Conservation (phyloP, 2,329 filamentous ascomycete genomes). For the Colletotrichum euphorbiae region DNA sequence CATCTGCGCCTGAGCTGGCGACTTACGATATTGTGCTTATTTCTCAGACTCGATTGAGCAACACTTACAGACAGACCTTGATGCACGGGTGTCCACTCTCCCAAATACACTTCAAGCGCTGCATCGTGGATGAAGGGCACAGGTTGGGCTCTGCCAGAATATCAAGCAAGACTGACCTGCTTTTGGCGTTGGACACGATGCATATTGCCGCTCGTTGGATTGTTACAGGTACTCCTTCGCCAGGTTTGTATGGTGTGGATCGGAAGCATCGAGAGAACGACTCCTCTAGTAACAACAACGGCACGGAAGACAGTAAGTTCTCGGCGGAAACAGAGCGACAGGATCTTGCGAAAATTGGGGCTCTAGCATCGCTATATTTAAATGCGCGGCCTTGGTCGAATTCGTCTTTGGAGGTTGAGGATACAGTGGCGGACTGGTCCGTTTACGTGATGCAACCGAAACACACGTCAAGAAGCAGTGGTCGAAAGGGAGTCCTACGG, state of each 20-base stretch:
- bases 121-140: slow-evolving; percentile 94
- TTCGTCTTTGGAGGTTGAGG: slow-evolving; percentile 61
- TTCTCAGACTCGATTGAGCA: slow-evolving; percentile 78
- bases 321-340: slow-evolving; percentile 58
- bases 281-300: not conserved
- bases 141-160: slow-evolving; percentile 76
- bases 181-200: slow-evolving; percentile 64
- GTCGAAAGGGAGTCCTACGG: slow-evolving; percentile 72
- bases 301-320: slow-evolving; percentile 1
- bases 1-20: slow-evolving; percentile 67
- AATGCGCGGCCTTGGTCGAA: slow-evolving; percentile 84
- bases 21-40: slow-evolving; percentile 83
- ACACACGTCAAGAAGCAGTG: slow-evolving; percentile 62
- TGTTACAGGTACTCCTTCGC: slow-evolving; percentile 89
- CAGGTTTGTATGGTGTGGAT: slow-evolving; percentile 79
- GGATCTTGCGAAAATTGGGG: slow-evolving; percentile 74
- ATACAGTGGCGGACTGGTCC: slow-evolving; percentile 75
- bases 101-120: slow-evolving; percentile 83
- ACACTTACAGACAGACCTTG: slow-evolving; percentile 54
- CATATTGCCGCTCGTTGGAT: slow-evolving; percentile 83
- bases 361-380: slow-evolving; percentile 77
- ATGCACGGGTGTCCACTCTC: slow-evolving; percentile 70
- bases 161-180: slow-evolving; percentile 66
- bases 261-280: slow-evolving; percentile 9
- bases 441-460: slow-evolving; percentile 75